phyloP scores from a whole-genome alignment of 345 rosid species.

The Bretschneidera sinensis region DNA sequence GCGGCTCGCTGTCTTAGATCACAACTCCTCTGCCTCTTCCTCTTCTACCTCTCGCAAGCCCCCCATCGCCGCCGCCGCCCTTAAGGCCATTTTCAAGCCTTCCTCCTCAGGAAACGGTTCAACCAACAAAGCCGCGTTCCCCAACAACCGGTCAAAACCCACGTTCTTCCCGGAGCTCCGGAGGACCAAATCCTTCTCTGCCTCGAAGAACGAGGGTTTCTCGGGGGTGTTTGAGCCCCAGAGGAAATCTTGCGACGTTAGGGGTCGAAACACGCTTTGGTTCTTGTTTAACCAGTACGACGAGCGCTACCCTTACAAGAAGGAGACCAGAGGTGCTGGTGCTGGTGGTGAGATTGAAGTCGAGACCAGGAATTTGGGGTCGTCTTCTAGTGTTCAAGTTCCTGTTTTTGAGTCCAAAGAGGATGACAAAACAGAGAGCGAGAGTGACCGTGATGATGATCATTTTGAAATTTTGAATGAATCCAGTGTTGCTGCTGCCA shows the following conservation, averaged over 20 bases:
- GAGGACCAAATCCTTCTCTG: conserved; percentile 87
- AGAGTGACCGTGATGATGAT: conserved; percentile 25
- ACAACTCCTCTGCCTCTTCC: conserved; percentile 20
- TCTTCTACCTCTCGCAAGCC: conserved; percentile 63
- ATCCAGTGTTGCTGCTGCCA: conserved; percentile 22
- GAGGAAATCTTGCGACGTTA: conserved; percentile 95
- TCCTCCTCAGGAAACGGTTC: conserved; percentile 24
- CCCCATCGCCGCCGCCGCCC: conserved; percentile 50
- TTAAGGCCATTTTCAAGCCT: conserved; percentile 51
- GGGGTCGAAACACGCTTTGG: conserved; percentile 78
- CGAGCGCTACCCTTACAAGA: conserved; percentile 37
- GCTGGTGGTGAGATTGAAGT: conserved; percentile 26
- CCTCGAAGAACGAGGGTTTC: conserved; percentile 84
- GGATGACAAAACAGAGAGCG: conserved; percentile 34
- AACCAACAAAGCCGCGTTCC: not conserved
- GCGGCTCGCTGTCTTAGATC: conserved; percentile 80
- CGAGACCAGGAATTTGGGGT: conserved; percentile 34
- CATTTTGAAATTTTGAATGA: conserved; percentile 38
- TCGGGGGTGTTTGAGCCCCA: conserved; percentile 90
- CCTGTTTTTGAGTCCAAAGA: conserved; percentile 59
- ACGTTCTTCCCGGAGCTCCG: conserved; percentile 78
- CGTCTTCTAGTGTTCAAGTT: conserved; percentile 24
- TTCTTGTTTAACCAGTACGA: conserved; percentile 66
- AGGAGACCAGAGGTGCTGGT: conserved; percentile 16
- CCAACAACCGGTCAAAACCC: conserved; percentile 11